Base-by-base conservation (phyloP, 106 monocot genomes). In the Ottelia alismoides region DNA sequence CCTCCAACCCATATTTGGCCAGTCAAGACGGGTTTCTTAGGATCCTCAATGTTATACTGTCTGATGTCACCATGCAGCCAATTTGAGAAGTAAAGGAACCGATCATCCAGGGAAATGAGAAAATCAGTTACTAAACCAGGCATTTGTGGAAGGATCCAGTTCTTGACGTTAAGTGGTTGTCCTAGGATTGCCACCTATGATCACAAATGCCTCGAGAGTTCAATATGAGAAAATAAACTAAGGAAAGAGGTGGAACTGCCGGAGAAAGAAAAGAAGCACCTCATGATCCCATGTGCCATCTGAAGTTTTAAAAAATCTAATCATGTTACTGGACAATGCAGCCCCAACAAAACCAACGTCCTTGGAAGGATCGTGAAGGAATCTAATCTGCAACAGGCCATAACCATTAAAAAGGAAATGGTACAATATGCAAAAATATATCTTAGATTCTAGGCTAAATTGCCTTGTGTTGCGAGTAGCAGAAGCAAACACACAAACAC, bases 71-170 rank as follows among this genome's bases (percentile, higher is more conserved):
- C 94, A 58, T 96, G 94, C 0, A 96, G 69, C 94, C 94, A 96
- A 45, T 96, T 96, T 24, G 82, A 81, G 55, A 96, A 96, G 66
- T 96, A 96, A 35, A 96, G 67, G 57, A 49, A 96, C 11, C 82
- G 81, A 20, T 96, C 94, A 46, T 96, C 94, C 0, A 96, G 81
- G 14, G 94, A 96, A 45, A 96, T 74, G 2, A 96, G 78, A n/a
- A 96, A 96, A 55, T 96, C 88, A 20, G 88, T 96, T 60, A 96
- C 88, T 45, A 96, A 53, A 26, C 94, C 88, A 19, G 94, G 94
- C 94, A 96, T 96, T 67, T 96, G 81, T 14, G 94, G 94, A 0
- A 96, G 76, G 61, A 96, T 84, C 94, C 94, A 96, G 76, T 85
- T 96, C 57, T 67, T 70, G 51, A 96, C 94, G 68, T 88, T 96